phyloP scores from a whole-genome alignment of 805 yeast genomes.

The Brettanomyces anomalus region DNA sequence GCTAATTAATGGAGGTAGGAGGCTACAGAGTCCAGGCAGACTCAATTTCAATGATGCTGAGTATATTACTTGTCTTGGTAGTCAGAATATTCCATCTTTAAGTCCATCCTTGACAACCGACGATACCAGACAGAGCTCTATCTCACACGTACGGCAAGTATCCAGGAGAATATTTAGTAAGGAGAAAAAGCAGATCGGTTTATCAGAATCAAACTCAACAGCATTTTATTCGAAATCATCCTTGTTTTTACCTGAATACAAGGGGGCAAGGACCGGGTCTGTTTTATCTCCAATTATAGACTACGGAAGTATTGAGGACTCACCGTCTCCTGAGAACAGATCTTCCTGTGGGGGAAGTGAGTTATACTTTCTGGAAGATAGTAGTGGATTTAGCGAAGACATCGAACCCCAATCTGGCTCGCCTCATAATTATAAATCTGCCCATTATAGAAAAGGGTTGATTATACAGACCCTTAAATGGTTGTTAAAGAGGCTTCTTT shows the following conservation, averaged over 20 bases:
- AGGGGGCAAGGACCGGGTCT: too few species aligned
- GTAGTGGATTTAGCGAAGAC: slow-evolving; percentile 1
- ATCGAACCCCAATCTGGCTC: slow-evolving; percentile 8
- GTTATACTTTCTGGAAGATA: neutral
- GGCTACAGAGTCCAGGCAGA: too few species aligned
- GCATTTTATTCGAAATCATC: neutral
- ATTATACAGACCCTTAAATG: slow-evolving; percentile 8
- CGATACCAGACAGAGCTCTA: slow-evolving; percentile 3
- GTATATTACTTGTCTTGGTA: too few species aligned
- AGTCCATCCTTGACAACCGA: too few species aligned
- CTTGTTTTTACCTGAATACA: too few species aligned
- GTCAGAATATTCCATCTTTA: neutral
- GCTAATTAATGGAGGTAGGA: too few species aligned
- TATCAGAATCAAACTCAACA: neutral
- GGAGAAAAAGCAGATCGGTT: neutral
- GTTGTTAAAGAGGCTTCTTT: slow-evolving; percentile 2
- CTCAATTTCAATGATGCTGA: too few species aligned
- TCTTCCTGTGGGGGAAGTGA: too few species aligned
- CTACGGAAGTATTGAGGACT: too few species aligned
- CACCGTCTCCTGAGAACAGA: too few species aligned
- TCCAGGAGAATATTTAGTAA: slow-evolving; percentile 18
- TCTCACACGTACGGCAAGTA: slow-evolving; percentile 23
- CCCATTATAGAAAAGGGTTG: slow-evolving; percentile 18
- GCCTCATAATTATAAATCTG: slow-evolving; percentile 26
- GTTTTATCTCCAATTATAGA: too few species aligned